These are phyloP conservation scores for Pichia sp. DNA, from an alignment of 1,139 yeast species.

Conservation along the genomic window DNA sequence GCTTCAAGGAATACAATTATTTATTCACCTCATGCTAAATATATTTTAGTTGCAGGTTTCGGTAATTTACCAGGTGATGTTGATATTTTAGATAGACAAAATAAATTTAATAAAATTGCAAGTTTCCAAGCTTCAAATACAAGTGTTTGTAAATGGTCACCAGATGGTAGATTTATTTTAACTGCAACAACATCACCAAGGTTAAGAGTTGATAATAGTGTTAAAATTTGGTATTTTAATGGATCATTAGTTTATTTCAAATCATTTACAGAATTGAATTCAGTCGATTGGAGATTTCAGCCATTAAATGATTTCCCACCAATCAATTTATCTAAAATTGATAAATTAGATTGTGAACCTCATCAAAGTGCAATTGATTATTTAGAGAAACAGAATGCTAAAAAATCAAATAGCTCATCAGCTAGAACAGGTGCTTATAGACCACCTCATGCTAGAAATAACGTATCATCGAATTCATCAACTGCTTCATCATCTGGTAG, in stretches of 20 bases:
- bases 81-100: slow-evolving; percentile 89
- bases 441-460: slow-evolving; percentile 27
- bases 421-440: slow-evolving; percentile 19
- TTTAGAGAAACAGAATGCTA: slow-evolving; percentile 36
- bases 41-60: slow-evolving; percentile 89
- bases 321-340: slow-evolving; percentile 18
- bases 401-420: slow-evolving; percentile 23
- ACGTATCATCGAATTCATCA: neutral
- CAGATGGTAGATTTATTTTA: slow-evolving; percentile 89
- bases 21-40: slow-evolving; percentile 92
- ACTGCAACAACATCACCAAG: slow-evolving; percentile 98
- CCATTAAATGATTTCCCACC: slow-evolving; percentile 53
- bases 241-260: slow-evolving; percentile 74
- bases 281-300: slow-evolving; percentile 87
- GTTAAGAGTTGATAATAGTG: slow-evolving; percentile 92
- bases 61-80: slow-evolving; percentile 97
- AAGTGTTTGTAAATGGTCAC: slow-evolving; percentile 94
- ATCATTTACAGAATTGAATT: slow-evolving; percentile 73
- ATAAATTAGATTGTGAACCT: slow-evolving; percentile 53
- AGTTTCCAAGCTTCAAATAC: slow-evolving; percentile 90
- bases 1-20: slow-evolving; percentile 85
- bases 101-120: slow-evolving; percentile 71
- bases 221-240: slow-evolving; percentile 85
- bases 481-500: slow-evolving; percentile 29
- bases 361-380: slow-evolving; percentile 61